Base-by-base conservation (phyloP, 1,284 basidiomycete genomes). In the Rhodotorula sp. region DNA sequence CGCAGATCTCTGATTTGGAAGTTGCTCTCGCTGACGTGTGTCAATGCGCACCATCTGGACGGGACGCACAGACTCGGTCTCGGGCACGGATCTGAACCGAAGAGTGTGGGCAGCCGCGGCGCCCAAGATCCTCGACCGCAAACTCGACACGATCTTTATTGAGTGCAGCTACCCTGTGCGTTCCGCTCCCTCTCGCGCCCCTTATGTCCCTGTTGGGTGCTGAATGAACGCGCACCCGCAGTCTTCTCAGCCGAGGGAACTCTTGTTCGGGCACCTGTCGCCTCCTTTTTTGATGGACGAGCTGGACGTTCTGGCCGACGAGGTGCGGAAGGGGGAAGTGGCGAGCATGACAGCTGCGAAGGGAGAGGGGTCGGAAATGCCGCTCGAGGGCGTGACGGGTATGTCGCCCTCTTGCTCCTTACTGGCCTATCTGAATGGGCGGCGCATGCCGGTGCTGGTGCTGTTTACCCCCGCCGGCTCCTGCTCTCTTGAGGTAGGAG, bases 1-100 rank as follows among this genome's bases (percentile, higher is more conserved):
- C n/a, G n/a, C n/a, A n/a, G n/a, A n/a, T n/a, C n/a, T n/a, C n/a
- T n/a, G n/a, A n/a, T n/a, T n/a, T 52, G n/a, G 12, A 26, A 12
- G 5, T 54, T 43, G 16, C 26, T 39, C 21, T 10, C 29, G 8
- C 23, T 3, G 21, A 16, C 57, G 10, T 10, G 21, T 1, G 5
- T 18, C 23, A 18, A 15, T 3, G 31, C 58, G 64, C n/a, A 59
- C 15, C 5, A 2, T 14, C 16, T 34, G 3, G 18, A 3, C 5
- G 89, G 89, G 91, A 65, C 89, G 91, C 77, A 88, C 90, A 7
- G 92, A 93, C 81, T 85, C 85, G 61, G 76, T 92, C 51, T 84
- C 90, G 14, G 64, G 81, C 20, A 80, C 83, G 10, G 88, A 88
- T 3, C 85, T 81, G 54, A 91, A 87, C 39, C 83, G 83, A 48